Evolutionary conservation across 352 stramenopile genomes (phyloP).

Genomic region (Phytopythium helicoides): DNA sequence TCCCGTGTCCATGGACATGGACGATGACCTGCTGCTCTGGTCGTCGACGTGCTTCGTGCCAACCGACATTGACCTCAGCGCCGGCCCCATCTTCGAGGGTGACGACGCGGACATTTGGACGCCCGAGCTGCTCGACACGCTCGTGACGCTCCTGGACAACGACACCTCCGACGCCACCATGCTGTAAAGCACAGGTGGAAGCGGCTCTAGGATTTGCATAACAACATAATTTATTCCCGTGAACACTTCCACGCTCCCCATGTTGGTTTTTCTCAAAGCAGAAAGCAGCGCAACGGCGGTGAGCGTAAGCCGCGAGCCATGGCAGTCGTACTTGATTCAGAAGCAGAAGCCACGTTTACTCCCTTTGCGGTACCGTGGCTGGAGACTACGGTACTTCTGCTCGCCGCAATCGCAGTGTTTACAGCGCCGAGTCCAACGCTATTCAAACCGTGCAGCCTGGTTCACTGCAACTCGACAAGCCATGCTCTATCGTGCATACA

Average conservation of each 20-base stretch:
- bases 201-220: no score
- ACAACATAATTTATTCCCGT: conserved; percentile 6
- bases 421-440: no score
- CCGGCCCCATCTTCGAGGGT: conserved; percentile 6
- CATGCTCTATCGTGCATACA: no score
- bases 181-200: conserved; percentile 3
- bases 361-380: no score
- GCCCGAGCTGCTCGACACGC: conserved; percentile 23
- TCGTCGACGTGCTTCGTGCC: conserved; percentile 8
- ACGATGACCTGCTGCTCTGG: conserved; percentile 8
- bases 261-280: conserved; percentile 6
- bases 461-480: no score
- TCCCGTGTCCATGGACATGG: conserved; percentile 9
- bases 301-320: no score
- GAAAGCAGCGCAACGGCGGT: no score
- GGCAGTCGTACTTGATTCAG: no score
- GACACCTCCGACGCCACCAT: conserved; percentile 1
- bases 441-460: no score
- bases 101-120: conserved; percentile 16
- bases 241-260: conserved; percentile 2
- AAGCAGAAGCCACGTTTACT: no score
- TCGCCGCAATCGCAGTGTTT: no score
- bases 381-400: no score
- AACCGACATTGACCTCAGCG: conserved; percentile 3
- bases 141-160: conserved; percentile 27